A percentile compares a stretch with the other conserved stretches of the same genome.
phyloP scores from a whole-genome alignment of 2,329 filamentous ascomycete species.

The Fusarium marasasianum region DNA sequence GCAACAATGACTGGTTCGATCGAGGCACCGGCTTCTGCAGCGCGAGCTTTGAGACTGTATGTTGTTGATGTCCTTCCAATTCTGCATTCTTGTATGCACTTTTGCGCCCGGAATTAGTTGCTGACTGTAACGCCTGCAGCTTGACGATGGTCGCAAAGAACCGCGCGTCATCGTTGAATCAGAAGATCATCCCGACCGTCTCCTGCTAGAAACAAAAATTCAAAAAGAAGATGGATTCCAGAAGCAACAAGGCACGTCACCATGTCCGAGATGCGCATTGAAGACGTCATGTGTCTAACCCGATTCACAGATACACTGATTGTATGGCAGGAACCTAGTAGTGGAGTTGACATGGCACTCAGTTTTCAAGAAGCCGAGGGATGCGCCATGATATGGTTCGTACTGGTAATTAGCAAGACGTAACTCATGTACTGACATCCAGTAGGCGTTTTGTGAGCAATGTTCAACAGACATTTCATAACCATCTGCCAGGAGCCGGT shows the following conservation, averaged over 20 bases:
- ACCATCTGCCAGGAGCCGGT: slow-evolving; percentile 70
- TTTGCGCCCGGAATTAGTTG: slow-evolving; percentile 15
- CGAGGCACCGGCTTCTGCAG: slow-evolving; percentile 95
- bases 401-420: slow-evolving; percentile 4
- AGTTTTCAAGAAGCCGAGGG: slow-evolving; percentile 98
- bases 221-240: slow-evolving; percentile 96
- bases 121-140: slow-evolving; percentile 51
- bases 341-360: slow-evolving; percentile 93
- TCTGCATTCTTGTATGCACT: slow-evolving; percentile 2
- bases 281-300: slow-evolving; percentile 40
- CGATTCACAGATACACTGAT: slow-evolving; percentile 84
- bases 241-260: slow-evolving; percentile 86
- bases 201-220: slow-evolving; percentile 89
- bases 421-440: slow-evolving; percentile 30
- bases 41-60: slow-evolving; percentile 77
- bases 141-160: slow-evolving; percentile 75
- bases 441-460: slow-evolving; percentile 88
- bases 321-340: slow-evolving; percentile 90
- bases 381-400: slow-evolving; percentile 89
- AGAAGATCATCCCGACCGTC: slow-evolving; percentile 86
- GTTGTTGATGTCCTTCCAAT: slow-evolving; percentile 46
- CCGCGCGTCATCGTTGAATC: slow-evolving; percentile 91
- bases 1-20: slow-evolving; percentile 99
- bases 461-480: slow-evolving; percentile 78
- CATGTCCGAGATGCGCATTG: slow-evolving; percentile 1